Evolutionary conservation across 1,284 basidiomycete genomes (phyloP).

Genomic region (Heliocybe sulcata): DNA sequence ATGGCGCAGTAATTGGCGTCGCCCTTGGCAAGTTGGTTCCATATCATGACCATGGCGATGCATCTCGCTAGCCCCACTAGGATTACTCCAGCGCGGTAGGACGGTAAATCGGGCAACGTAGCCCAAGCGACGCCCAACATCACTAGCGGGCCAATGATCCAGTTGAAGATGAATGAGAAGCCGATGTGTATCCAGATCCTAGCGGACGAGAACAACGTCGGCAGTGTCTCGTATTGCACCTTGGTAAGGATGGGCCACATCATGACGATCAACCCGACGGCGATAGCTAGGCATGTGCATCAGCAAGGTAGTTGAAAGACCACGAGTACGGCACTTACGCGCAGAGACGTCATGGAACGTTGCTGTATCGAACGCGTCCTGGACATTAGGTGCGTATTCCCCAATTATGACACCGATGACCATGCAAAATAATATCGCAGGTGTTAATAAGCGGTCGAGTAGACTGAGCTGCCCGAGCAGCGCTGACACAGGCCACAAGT

Average conservation of each 20-base stretch:
- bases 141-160: constrained; percentile 74
- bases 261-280: constrained; percentile 78
- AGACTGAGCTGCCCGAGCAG: constrained; percentile 39
- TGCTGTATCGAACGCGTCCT: constrained; percentile 44
- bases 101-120: constrained; percentile 71
- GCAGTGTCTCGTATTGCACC: constrained; percentile 73
- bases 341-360: constrained; percentile 49
- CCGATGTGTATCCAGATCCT: constrained; percentile 66
- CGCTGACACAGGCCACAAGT: constrained; percentile 18
- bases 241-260: constrained; percentile 86
- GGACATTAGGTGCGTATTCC: constrained; percentile 45
- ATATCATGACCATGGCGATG: constrained; percentile 82
- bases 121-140: constrained; percentile 87
- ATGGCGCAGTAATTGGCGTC: constrained; percentile 76
- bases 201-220: constrained; percentile 45
- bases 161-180: constrained; percentile 73
- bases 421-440: constrained; percentile 73
- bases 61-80: constrained; percentile 53
- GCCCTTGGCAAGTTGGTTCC: constrained; percentile 77
- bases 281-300: constrained; percentile 51
- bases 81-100: constrained; percentile 50
- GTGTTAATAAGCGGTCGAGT: constrained; percentile 66
- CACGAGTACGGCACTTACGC: constrained; percentile 34
- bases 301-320: constrained; percentile 12
- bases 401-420: constrained; percentile 76